Base-by-base conservation (phyloP, 2,329 filamentous ascomycete species). In the Fusarium phyllophilum region DNA sequence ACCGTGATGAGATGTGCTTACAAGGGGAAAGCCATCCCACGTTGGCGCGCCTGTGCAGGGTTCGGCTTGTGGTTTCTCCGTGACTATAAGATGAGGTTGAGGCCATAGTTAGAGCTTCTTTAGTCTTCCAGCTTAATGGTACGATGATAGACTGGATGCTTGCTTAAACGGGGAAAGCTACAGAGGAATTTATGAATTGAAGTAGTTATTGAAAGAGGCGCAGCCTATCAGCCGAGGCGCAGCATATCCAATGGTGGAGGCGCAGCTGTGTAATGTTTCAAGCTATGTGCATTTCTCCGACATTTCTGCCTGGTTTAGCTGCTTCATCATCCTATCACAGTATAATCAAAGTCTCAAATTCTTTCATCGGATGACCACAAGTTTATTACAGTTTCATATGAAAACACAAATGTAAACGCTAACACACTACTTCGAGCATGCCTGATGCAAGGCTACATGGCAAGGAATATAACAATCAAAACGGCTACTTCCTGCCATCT, bases 91-190 rank as follows among this genome's bases (percentile, higher is more conserved):
- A 55, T 39, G 51, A 18, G 1, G 51, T 31, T n/a, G 36, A 55
- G 24, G 51, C 51, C 51, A 55, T 55, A 2, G 0, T 38, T 2
- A 4, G 5, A n/a, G 22, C 1, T 0, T 18, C 15, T 24, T 51
- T 7, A 7, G 1, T 0, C 10, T 7, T 1, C 0, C 4, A 6
- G n/a, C 10, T 13, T n/a, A 3, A 15, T 12, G 2, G 6, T 7
- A 3, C 7, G 9, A 49, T 13, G 15, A 13, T 9, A 0, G 7
- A 36, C 15, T 36, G 26, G 26, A 26, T 26, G 26, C n/a, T n/a
- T n/a, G n/a, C n/a, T n/a, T n/a, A n/a, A n/a, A n/a, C n/a, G n/a
- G 6, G 34, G 34, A 54, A 24, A 8, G 2, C 14, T 17, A 14
- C 5, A 29, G 12, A 13, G 51, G 24, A 15, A 39, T n/a, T 13